Evolutionary conservation across 139 green algal species (phyloP), one percentile per base, ranked within the genome.

Genomic region (Astrephomene gubernaculifera): DNA sequence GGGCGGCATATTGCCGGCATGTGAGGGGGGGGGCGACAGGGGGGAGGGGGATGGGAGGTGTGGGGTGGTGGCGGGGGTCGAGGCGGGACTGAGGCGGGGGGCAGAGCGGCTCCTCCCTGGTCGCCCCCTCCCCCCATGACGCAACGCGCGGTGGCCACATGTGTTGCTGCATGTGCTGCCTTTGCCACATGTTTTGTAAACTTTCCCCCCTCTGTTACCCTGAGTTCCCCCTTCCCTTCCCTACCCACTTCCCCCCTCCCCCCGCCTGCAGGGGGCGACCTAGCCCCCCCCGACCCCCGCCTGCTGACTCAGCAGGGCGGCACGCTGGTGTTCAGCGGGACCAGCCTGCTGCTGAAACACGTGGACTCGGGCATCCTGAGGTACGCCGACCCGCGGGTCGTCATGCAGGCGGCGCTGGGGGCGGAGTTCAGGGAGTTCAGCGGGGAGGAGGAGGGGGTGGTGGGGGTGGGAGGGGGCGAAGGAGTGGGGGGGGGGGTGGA

Each of bases 261-360:
- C 0, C 63, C 35, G 25, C 33, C 19, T 31, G 71, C 90, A 97
- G 94, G 94, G 95, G 44, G 35, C 2, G 89, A 94, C 43, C 88
- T 97, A 22, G 88, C 85, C 63, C 95, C 95, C 0, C 35, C 82
- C 14, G 76, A 96, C 41, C 70, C 87, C 61, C 68, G 70, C 9
- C 89, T 97, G 44, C 87, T 97, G 69, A 94, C 89, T 27, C 95
- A 95, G 87, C 94, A 96, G 83, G 95, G 95, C 29, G 95, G 95
- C 35, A 91, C 82, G 24, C n/a, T 97, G 8, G 84, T 90, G 43
- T 95, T 97, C 79, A 71, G 89, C 6, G 95, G 93, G 2, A 39
- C 80, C 19, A 49, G 89, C 1, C 39, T 86, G 41, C 7, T 85
- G 25, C 87, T 76, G 75, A 85, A 85, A 38, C 87, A 94, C 78